phyloP scores from a whole-genome alignment of 2,329 filamentous ascomycete species.

The Phialocephala subalpina region DNA sequence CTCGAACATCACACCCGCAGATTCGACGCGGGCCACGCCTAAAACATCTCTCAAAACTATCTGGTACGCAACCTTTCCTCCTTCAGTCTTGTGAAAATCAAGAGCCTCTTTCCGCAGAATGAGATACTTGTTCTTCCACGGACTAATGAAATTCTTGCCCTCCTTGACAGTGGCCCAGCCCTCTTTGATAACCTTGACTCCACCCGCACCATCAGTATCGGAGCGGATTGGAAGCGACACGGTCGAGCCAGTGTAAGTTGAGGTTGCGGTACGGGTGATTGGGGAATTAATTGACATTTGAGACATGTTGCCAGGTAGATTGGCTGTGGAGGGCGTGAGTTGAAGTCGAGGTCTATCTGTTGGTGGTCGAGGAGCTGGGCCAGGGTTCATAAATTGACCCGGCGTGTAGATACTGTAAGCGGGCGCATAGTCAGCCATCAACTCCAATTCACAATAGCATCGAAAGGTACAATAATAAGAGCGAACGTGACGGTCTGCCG shows the following conservation, averaged over 20 bases:
- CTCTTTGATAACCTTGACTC: constrained; percentile 80
- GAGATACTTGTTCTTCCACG: constrained; percentile 91
- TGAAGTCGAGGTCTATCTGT: constrained; percentile 83
- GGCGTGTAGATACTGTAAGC: constrained; percentile 61
- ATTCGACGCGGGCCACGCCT: constrained; percentile 89
- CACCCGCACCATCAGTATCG: constrained; percentile 67
- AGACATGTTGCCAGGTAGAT: constrained; percentile 79
- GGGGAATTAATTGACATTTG: constrained; percentile 78
- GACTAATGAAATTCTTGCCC: constrained; percentile 82
- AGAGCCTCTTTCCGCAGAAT: constrained; percentile 92
- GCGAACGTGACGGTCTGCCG: constrained; percentile 7
- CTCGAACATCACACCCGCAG: constrained; percentile 91
- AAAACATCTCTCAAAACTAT: constrained; percentile 88
- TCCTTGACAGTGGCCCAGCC: constrained; percentile 90
- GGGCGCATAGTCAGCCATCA: constrained; percentile 31
- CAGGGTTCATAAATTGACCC: constrained; percentile 92
- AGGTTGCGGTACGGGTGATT: constrained; percentile 70
- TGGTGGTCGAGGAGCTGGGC: constrained; percentile 90
- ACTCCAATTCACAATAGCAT: constrained; percentile 14
- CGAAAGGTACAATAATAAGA: constrained; percentile 14
- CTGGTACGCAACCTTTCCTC: constrained; percentile 85
- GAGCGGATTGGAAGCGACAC: constrained; percentile 72
- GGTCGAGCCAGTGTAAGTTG: constrained; percentile 74
- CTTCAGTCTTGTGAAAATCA: constrained; percentile 93
- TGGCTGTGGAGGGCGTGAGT: constrained; percentile 76